Evolutionary conservation across 2,329 filamentous ascomycete species (phyloP).

Genomic region (Colletotrichum sp.): DNA sequence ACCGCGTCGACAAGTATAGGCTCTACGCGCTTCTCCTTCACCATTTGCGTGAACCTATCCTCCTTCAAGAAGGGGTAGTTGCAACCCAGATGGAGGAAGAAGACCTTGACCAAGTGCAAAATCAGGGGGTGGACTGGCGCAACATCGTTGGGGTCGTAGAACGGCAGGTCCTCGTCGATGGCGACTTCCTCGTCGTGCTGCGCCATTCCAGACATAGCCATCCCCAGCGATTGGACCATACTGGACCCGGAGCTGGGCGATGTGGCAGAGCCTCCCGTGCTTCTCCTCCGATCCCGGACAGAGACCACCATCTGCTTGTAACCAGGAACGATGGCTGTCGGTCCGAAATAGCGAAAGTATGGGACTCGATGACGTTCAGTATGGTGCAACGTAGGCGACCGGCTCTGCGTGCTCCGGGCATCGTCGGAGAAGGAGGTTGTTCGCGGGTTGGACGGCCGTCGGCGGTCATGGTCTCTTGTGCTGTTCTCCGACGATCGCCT

Average conservation of each 20-base stretch:
- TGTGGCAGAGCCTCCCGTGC: conserved; percentile 58
- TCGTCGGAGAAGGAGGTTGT: conserved; percentile 46
- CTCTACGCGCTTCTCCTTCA: conserved; percentile 82
- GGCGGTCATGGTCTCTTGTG: conserved; percentile 11
- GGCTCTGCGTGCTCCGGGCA: conserved; percentile 40
- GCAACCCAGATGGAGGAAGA: conserved; percentile 83
- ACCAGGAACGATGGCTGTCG: conserved; percentile 88
- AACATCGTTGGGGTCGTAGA: conserved; percentile 77
- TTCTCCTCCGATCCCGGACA: conserved; percentile 69
- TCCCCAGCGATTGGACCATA: conserved; percentile 2
- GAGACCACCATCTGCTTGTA: conserved; percentile 93
- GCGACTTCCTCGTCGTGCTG: conserved; percentile 45
- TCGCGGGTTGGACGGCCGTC: conserved; percentile 31
- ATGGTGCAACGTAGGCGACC: conserved; percentile 54
- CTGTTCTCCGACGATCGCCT: conserved; percentile 12
- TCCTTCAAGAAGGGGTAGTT: conserved; percentile 84
- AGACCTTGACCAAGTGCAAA: conserved; percentile 76
- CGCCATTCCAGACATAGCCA: conserved; percentile 5
- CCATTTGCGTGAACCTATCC: conserved; percentile 73
- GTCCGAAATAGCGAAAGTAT: conserved; percentile 90
- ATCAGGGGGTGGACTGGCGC: conserved; percentile 78
- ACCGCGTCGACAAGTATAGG: conserved; percentile 87
- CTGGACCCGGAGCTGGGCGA: conserved; percentile 50
- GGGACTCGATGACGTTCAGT: conserved; percentile 72
- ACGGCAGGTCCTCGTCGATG: conserved; percentile 62